Conservation (phyloP, 1,284 basidiomycete species). For the Mycosarcoma maydis region DNA sequence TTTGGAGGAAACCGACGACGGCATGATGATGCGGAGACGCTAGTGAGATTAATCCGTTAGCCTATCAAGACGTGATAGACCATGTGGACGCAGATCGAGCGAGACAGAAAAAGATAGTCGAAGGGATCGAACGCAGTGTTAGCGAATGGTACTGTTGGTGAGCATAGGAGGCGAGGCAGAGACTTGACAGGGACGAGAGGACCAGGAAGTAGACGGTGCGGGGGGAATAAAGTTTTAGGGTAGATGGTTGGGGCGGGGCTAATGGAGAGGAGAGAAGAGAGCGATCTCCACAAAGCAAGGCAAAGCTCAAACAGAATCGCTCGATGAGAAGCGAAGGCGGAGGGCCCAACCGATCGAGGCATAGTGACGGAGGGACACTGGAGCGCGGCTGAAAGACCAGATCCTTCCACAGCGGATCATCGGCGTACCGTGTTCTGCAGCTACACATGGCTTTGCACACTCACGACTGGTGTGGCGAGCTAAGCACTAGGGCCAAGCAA, state of each 20-base stretch:
- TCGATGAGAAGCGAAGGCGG: too few relatives aligned
- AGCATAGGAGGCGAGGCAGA: conserved; percentile 12
- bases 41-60: neutral
- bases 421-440: conserved; percentile 1
- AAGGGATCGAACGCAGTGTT: neutral
- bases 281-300: neutral
- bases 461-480: conserved; percentile 10
- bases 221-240: conserved; percentile 4
- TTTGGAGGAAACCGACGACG: conserved; percentile 39
- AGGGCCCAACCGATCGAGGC: too few relatives aligned
- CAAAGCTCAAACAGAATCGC: too few relatives aligned
- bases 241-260: neutral
- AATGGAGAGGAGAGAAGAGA: neutral
- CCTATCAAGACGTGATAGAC: too few relatives aligned
- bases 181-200: neutral
- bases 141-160: conserved; percentile 8
- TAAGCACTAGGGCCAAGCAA: neutral
- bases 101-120: too few relatives aligned
- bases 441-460: conserved; percentile 9
- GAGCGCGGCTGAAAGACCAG: conserved; percentile 5
- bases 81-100: too few relatives aligned
- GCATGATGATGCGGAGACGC: conserved; percentile 15
- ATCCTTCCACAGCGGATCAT: conserved; percentile 17
- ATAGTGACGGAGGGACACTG: conserved; percentile 22
- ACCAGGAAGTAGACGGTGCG: neutral